Evolutionary conservation across 495 filamentous ascomycete species (phyloP).

Genomic region (Aspergillus baeticus): DNA sequence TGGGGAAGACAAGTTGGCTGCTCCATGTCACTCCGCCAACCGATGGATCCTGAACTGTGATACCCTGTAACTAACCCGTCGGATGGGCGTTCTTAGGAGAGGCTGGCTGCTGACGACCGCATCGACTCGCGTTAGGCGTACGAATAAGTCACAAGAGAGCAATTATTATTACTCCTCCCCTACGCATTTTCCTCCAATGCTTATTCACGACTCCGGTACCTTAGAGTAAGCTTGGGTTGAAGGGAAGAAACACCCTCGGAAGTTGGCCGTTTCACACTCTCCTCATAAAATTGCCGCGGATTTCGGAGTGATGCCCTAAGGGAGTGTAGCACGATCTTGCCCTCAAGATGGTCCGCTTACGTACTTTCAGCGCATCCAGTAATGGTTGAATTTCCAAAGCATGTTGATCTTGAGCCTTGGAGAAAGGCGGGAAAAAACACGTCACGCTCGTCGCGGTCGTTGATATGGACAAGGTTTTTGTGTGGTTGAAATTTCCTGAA

Average conservation of each 20-base stretch:
- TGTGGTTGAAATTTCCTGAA: not conserved
- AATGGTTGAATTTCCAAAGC: no score
- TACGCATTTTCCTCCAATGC: not conserved
- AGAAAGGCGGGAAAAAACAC: conserved; percentile 1
- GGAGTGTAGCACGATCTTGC: not conserved
- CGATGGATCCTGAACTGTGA: no score
- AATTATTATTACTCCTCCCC: not conserved
- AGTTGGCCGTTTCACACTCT: not conserved
- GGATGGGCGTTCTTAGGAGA: no score
- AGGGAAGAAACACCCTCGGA: not conserved
- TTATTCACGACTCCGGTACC: not conserved
- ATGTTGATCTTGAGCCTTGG: not conserved
- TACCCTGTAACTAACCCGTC: no score
- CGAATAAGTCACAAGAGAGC: no score
- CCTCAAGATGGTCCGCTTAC: no score
- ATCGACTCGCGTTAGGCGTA: no score
- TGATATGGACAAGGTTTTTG: not conserved
- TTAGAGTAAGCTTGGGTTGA: not conserved
- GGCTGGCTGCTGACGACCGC: no score
- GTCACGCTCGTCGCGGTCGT: not conserved
- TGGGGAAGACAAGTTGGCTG: no score
- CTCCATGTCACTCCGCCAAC: no score
- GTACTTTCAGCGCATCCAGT: no score
- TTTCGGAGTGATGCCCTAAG: not conserved
- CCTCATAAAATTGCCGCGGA: not conserved